A percentile compares a stretch with the other conserved stretches of the same genome.
These are phyloP conservation scores for Cubamyces sp. DNA, from an alignment of 768 basidiomycete species.

Conservation along the genomic window DNA sequence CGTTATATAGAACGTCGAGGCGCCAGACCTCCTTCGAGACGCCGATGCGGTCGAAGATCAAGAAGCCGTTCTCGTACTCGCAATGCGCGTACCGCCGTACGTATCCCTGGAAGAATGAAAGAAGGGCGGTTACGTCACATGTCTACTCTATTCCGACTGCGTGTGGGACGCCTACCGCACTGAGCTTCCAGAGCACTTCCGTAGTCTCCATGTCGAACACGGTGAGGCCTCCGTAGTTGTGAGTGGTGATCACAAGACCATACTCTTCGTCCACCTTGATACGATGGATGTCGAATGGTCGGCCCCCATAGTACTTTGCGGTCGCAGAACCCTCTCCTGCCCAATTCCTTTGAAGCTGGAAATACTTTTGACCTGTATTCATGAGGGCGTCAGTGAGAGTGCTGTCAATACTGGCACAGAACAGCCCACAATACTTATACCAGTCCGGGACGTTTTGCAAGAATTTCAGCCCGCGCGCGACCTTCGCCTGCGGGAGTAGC, in stretches of 20 bases:
- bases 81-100: constrained; percentile 65
- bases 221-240: constrained; percentile 53
- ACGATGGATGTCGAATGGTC: constrained; percentile 57
- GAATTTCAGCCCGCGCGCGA: constrained; percentile 39
- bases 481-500: constrained; percentile 38
- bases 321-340: constrained; percentile 50
- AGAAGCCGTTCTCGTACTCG: constrained; percentile 73
- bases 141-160: neutral
- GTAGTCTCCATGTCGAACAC: constrained; percentile 60
- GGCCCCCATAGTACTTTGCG: constrained; percentile 38
- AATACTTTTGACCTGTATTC: constrained; percentile 48
- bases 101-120: constrained; percentile 42
- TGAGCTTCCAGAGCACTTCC: constrained; percentile 64
- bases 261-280: constrained; percentile 75
- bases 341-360: constrained; percentile 57
- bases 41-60: constrained; percentile 66
- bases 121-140: constrained; percentile 16
- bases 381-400: constrained; percentile 1
- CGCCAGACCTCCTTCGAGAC: constrained; percentile 76
- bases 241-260: constrained; percentile 64
- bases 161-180: constrained; percentile 43
- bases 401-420: constrained; percentile 3
- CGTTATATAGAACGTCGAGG: constrained; percentile 33
- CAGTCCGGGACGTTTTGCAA: constrained; percentile 49
- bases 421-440: constrained; percentile 62